A percentile compares a stretch with the other conserved stretches of the same genome.
phyloP scores from a whole-genome alignment of 1,139 yeast genomes.

The Blastobotrys malaysiensis region DNA sequence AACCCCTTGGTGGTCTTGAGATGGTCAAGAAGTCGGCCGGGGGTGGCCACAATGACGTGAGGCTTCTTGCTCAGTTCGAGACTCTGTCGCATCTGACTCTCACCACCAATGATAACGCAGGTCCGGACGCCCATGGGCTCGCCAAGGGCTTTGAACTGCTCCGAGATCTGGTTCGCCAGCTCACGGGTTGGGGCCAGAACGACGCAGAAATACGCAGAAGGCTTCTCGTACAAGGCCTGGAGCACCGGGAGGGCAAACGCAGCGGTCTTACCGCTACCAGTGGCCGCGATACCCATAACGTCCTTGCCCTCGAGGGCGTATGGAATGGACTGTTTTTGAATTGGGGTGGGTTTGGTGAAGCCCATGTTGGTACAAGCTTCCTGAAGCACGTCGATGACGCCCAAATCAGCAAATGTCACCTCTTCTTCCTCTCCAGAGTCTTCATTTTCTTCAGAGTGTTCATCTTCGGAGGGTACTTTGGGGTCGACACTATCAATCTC shows the following conservation, averaged over 20 bases:
- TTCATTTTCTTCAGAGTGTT: constrained; percentile 11
- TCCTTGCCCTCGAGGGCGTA: constrained; percentile 90
- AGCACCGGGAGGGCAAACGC: constrained; percentile 91
- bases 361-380: constrained; percentile 78
- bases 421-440: constrained; percentile 2
- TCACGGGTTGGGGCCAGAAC: constrained; percentile 97
- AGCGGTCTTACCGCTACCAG: constrained; percentile 98
- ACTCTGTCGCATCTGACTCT: constrained; percentile 98
- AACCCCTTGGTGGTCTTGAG: constrained; percentile 93
- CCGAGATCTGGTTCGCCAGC: constrained; percentile 91
- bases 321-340: constrained; percentile 88
- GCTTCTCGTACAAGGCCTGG: constrained; percentile 85
- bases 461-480: constrained; percentile 4
- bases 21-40: constrained; percentile 94
- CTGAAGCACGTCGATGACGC: constrained; percentile 68
- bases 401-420: constrained; percentile 40
- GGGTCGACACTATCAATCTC: background rate
- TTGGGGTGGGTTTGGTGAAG: constrained; percentile 86
- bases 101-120: constrained; percentile 91
- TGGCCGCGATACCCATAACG: constrained; percentile 97
- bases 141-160: constrained; percentile 92
- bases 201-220: constrained; percentile 80
- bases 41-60: constrained; percentile 91
- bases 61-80: constrained; percentile 91
- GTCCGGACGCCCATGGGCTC: constrained; percentile 83